These are phyloP conservation scores for Fusarium sp. DNA, from an alignment of 2,329 filamentous ascomycete species.

Conservation along the genomic window DNA sequence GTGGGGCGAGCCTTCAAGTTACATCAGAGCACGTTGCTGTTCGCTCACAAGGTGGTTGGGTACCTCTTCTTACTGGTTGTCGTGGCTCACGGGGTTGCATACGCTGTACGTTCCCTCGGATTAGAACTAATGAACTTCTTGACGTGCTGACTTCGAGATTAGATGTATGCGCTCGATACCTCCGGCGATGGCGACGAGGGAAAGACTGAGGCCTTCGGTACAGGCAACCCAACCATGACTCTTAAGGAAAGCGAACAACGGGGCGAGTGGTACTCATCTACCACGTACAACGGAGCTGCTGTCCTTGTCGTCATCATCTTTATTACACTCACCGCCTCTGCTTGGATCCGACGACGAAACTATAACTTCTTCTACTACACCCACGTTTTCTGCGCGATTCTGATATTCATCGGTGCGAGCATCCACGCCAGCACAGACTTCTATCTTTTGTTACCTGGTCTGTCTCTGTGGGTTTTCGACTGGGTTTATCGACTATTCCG, in stretches of 20 bases:
- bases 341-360: conserved; percentile 4
- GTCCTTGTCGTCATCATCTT: neutral
- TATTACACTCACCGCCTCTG: conserved; percentile 4
- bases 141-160: neutral
- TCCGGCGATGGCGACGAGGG: neutral
- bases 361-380: conserved; percentile 20
- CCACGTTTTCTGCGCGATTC: neutral
- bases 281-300: conserved; percentile 10
- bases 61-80: conserved; percentile 2
- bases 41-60: conserved; percentile 6
- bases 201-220: neutral
- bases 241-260: conserved; percentile 8
- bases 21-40: conserved; percentile 9
- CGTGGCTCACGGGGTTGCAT: conserved; percentile 5
- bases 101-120: neutral
- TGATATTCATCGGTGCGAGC: conserved; percentile 3
- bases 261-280: conserved; percentile 9
- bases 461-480: conserved; percentile 10
- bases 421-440: conserved; percentile 19
- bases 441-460: conserved; percentile 10
- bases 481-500: conserved; percentile 4
- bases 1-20: conserved; percentile 10
- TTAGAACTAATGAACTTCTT: neutral
- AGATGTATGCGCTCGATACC: conserved; percentile 10
- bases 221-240: conserved; percentile 17